These are phyloP conservation scores for Cystobasidium slooffiae DNA, from an alignment of 1,284 basidiomycete species.

Conservation along the genomic window DNA sequence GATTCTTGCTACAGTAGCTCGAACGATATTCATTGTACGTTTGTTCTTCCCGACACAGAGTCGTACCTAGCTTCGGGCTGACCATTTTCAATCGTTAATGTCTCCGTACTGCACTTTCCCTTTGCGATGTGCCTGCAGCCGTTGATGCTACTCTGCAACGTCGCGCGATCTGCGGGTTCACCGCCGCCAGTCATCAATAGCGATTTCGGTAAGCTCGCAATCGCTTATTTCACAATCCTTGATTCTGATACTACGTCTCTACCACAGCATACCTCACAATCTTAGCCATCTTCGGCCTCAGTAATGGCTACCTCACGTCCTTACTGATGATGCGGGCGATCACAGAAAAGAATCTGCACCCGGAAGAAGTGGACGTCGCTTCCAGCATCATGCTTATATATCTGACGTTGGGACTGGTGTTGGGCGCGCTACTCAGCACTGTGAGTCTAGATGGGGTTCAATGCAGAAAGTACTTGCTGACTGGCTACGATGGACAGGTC, in stretches of 20 bases:
- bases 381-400: slow-evolving; percentile 40
- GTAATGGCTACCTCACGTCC: slow-evolving; percentile 53
- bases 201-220: slow-evolving; percentile 48
- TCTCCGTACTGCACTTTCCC: background rate
- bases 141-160: slow-evolving; percentile 53
- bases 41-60: background rate
- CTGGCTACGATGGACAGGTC: background rate
- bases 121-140: slow-evolving; percentile 46
- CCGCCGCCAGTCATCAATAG: slow-evolving; percentile 47
- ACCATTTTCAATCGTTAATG: background rate
- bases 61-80: no score
- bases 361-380: slow-evolving; percentile 52
- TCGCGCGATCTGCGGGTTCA: slow-evolving; percentile 44
- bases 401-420: slow-evolving; percentile 25
- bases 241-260: background rate
- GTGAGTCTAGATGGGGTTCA: background rate
- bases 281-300: slow-evolving; percentile 51
- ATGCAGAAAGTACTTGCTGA: background rate
- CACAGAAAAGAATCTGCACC: slow-evolving; percentile 49
- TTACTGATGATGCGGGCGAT: slow-evolving; percentile 54
- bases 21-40: slow-evolving; percentile 52
- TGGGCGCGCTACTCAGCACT: slow-evolving; percentile 30
- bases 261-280: background rate
- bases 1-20: slow-evolving; percentile 39
- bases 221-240: background rate